Conservation (phyloP, 257 asterid genomes). For the Ehretia macrophylla region DNA sequence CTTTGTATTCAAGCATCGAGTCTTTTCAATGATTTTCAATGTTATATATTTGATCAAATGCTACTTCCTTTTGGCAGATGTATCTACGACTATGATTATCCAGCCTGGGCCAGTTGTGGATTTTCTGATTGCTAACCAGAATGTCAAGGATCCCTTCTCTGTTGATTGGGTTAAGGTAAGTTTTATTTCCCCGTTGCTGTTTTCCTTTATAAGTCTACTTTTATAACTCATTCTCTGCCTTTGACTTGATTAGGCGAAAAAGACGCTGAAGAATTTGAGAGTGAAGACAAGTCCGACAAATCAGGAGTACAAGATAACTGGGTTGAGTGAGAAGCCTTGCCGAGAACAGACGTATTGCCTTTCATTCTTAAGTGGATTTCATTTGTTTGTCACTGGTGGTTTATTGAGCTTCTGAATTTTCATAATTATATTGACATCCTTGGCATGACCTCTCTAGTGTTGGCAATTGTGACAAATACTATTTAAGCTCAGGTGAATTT, state of each 20-base stretch:
- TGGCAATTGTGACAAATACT: neutral
- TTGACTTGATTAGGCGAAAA: conserved; percentile 61
- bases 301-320: conserved; percentile 79
- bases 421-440: neutral
- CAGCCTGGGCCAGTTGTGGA: conserved; percentile 78
- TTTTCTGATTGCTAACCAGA: conserved; percentile 72
- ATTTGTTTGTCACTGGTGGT: neutral
- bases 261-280: conserved; percentile 71
- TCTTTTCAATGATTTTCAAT: neutral
- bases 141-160: conserved; percentile 64
- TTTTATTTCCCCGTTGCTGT: neutral
- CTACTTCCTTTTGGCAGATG: conserved; percentile 41
- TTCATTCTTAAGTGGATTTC: conserved; percentile 9
- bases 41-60: neutral
- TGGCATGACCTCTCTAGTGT: neutral
- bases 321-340: conserved; percentile 74
- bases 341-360: conserved; percentile 55
- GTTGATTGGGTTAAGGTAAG: conserved; percentile 79
- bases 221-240: conserved; percentile 2
- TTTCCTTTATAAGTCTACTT: neutral
- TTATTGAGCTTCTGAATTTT: neutral
- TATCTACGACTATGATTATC: conserved; percentile 83
- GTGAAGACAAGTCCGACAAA: conserved; percentile 66
- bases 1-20: neutral
- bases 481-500: neutral